A percentile compares a stretch with the other conserved stretches of the same genome.
These are phyloP conservation scores for Beauveria caledonica DNA, from an alignment of 2,329 filamentous ascomycete species.

Conservation along the genomic window DNA sequence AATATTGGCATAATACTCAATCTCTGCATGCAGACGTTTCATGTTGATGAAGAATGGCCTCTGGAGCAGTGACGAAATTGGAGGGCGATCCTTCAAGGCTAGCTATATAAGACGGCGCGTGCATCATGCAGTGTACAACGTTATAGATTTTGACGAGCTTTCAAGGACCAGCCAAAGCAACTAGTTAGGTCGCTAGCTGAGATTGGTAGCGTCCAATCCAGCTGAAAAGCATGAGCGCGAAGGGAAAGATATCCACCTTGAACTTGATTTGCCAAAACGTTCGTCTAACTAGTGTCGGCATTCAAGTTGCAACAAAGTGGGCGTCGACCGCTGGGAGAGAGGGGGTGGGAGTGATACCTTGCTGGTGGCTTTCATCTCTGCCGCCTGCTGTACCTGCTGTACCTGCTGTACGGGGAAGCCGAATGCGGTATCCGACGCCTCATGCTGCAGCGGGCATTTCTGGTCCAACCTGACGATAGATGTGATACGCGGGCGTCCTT, in stretches of 20 bases:
- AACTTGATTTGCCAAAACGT: not conserved
- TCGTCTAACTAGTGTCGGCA: too few species aligned
- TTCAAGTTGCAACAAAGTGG: too few species aligned
- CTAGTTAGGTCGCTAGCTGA: not conserved
- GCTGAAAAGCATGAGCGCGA: not conserved
- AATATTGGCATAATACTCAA: not conserved
- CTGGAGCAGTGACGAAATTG: not conserved
- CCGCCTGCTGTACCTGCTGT: too few species aligned
- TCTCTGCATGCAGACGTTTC: not conserved
- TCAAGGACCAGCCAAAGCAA: too few species aligned
- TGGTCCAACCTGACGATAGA: not conserved
- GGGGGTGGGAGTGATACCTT: too few species aligned
- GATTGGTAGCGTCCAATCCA: not conserved
- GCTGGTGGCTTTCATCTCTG: too few species aligned
- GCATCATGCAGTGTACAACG: not conserved
- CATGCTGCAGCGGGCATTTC: not conserved
- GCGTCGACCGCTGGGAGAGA: too few species aligned
- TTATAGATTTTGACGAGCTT: not conserved
- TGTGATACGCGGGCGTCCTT: not conserved
- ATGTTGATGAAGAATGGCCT: not conserved
- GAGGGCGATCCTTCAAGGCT: not conserved
- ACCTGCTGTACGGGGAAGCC: too few species aligned
- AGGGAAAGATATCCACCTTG: not conserved
- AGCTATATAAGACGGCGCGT: not conserved
- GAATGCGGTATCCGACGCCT: not conserved